phyloP scores from a whole-genome alignment of 2,329 filamentous ascomycete species.

The Alternaria gansuensis region DNA sequence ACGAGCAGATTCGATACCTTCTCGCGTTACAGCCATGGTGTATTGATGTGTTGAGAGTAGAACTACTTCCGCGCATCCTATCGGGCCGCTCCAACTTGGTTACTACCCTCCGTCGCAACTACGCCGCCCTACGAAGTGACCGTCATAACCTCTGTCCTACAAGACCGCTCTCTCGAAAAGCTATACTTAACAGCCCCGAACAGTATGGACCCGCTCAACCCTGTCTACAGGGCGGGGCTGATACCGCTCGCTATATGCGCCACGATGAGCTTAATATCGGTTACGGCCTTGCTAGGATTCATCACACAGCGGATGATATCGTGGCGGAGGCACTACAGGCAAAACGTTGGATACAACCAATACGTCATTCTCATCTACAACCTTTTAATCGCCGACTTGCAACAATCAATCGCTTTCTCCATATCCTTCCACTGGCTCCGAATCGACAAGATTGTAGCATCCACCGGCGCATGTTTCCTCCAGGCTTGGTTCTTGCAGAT shows the following conservation, averaged over 20 bases:
- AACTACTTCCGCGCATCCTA: slow-evolving; percentile 13
- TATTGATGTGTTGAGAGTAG: slow-evolving; percentile 24
- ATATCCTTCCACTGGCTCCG: slow-evolving; percentile 60
- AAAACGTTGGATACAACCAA: slow-evolving; percentile 64
- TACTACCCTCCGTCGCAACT: slow-evolving; percentile 8
- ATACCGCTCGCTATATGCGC: slow-evolving; percentile 60
- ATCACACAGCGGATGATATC: slow-evolving; percentile 62
- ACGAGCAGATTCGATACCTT: slow-evolving; percentile 11
- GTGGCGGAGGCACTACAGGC: slow-evolving; percentile 59
- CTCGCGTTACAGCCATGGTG: slow-evolving; percentile 27
- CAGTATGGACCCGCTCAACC: slow-evolving; percentile 45
- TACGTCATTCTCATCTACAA: slow-evolving; percentile 65
- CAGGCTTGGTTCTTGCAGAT: slow-evolving; percentile 64
- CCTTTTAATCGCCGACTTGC: slow-evolving; percentile 62
- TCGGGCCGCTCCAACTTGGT: neutral
- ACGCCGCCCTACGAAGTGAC: slow-evolving; percentile 22
- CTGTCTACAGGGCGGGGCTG: slow-evolving; percentile 52
- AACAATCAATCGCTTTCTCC: slow-evolving; percentile 61
- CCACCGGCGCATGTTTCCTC: slow-evolving; percentile 58
- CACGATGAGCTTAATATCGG: slow-evolving; percentile 58
- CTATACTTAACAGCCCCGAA: slow-evolving; percentile 39
- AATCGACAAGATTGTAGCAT: slow-evolving; percentile 56
- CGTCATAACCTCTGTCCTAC: slow-evolving; percentile 22
- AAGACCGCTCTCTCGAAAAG: slow-evolving; percentile 25
- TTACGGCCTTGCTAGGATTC: slow-evolving; percentile 56